Conservation (phyloP, 768 basidiomycete genomes). For the Kwoniella pini region DNA sequence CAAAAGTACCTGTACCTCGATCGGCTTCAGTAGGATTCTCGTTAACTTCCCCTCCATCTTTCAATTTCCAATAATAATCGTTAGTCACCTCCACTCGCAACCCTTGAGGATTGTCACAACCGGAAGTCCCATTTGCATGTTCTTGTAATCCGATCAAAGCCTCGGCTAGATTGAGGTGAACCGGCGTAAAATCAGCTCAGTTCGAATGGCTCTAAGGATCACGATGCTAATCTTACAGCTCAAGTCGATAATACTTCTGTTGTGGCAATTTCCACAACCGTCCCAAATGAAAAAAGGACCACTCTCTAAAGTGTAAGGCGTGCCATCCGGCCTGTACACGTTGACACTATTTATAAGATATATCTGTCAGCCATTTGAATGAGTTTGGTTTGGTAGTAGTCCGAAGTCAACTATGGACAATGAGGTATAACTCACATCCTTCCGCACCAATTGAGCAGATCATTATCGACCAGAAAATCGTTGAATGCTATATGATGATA, state of each 20-base stretch:
- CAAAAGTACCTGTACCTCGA: neutral
- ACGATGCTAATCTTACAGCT: slow-evolving; percentile 16
- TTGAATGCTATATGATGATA: slow-evolving; percentile 14
- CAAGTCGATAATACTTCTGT: slow-evolving; percentile 24
- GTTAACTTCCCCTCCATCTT: neutral
- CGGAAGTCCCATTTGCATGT: neutral
- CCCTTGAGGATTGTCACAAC: slow-evolving; percentile 4
- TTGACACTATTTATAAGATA: slow-evolving; percentile 4
- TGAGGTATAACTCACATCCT: slow-evolving; percentile 20
- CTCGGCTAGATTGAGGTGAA: neutral
- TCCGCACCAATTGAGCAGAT: slow-evolving; percentile 19
- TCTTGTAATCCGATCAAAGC: slow-evolving; percentile 7
- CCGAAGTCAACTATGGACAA: neutral
- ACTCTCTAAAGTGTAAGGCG: slow-evolving; percentile 4
- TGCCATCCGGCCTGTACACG: slow-evolving; percentile 5
- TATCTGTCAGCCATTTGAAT: neutral
- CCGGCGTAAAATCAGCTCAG: neutral
- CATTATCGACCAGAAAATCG: neutral
- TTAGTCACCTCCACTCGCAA: slow-evolving; percentile 6
- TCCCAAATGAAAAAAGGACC: slow-evolving; percentile 35
- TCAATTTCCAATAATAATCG: slow-evolving; percentile 11
- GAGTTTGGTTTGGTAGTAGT: neutral
- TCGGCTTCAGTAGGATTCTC: neutral
- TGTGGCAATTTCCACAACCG: slow-evolving; percentile 25
- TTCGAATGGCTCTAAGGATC: too few species aligned